Conservation (phyloP, 805 yeast species). For the Saturnispora serradocipensis region DNA sequence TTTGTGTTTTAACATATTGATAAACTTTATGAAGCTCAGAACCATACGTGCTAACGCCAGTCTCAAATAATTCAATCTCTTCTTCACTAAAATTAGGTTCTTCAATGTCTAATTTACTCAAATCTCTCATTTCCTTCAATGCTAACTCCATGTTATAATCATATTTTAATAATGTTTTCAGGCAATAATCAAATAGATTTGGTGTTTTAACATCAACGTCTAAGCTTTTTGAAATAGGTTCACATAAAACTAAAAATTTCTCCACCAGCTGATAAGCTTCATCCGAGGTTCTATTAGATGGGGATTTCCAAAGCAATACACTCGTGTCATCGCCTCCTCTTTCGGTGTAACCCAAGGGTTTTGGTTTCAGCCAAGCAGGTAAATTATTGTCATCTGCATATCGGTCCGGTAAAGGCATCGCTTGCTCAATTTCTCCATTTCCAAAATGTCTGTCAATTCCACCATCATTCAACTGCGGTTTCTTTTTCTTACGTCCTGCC, state of each 20-base stretch:
- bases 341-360: conserved; percentile 75
- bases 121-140: conserved; percentile 31
- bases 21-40: conserved; percentile 70
- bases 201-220: conserved; percentile 56
- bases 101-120: conserved; percentile 50
- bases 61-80: conserved; percentile 64
- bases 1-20: conserved; percentile 63
- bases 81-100: conserved; percentile 69
- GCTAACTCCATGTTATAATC: conserved; percentile 47
- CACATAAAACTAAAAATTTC: conserved; percentile 45
- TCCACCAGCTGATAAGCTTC: conserved; percentile 28
- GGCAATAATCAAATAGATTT: conserved; percentile 70
- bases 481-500: conserved; percentile 15
- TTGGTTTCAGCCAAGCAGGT: conserved; percentile 70
- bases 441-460: conserved; percentile 10
- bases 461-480: conserved; percentile 16
- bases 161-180: conserved; percentile 43
- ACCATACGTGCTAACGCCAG: conserved; percentile 63
- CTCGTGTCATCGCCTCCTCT: conserved; percentile 69
- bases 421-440: background rate
- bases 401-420: conserved; percentile 34
- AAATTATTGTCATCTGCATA: conserved; percentile 36
- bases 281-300: conserved; percentile 19
- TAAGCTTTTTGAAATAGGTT: conserved; percentile 46
- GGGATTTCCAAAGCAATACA: conserved; percentile 58